phyloP scores from a whole-genome alignment of 108 stramenopile species.

The Fragilaria crotonensis region DNA sequence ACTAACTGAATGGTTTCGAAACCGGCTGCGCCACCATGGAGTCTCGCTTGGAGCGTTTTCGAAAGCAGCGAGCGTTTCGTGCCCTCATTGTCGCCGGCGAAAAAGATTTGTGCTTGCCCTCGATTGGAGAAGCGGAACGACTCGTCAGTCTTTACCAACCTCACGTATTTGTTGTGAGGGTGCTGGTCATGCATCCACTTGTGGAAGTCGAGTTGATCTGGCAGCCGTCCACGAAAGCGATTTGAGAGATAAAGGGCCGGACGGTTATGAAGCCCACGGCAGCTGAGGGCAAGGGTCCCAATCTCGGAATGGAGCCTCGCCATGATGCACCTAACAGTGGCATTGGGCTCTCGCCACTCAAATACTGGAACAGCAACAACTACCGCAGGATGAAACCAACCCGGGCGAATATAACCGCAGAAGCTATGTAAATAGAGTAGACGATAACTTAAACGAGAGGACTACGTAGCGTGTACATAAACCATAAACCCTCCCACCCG shows the following conservation, averaged over 20 bases:
- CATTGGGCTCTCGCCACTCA: conserved; percentile 64
- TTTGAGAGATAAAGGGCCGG: conserved; percentile 3
- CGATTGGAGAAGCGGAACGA: conserved; percentile 65
- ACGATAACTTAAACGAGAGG: too few species aligned
- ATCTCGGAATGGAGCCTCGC: conserved; percentile 65
- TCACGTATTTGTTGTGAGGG: conserved; percentile 53
- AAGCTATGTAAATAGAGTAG: too few species aligned
- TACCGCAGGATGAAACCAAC: too few species aligned
- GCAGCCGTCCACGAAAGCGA: conserved; percentile 53
- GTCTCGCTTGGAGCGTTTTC: conserved; percentile 17
- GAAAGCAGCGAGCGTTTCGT: conserved; percentile 22
- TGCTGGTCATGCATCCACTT: conserved; percentile 81
- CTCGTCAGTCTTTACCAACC: conserved; percentile 32
- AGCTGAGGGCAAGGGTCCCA: conserved; percentile 14
- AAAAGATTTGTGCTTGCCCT: conserved; percentile 66
- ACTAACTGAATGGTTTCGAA: conserved; percentile 62
- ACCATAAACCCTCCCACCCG: too few species aligned
- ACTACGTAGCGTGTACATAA: too few species aligned
- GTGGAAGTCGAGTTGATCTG: conserved; percentile 68
- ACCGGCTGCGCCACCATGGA: conserved; percentile 43
- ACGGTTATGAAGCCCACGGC: conserved; percentile 38
- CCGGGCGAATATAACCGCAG: too few species aligned
- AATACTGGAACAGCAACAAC: conserved; percentile 58
- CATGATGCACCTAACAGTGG: conserved; percentile 42
- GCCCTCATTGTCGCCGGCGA: conserved; percentile 79